Percentiles rank a stretch among this genome's conserved stretches.
phyloP scores from a whole-genome alignment of 495 filamentous ascomycete species.

The Penicillium argentinense region DNA sequence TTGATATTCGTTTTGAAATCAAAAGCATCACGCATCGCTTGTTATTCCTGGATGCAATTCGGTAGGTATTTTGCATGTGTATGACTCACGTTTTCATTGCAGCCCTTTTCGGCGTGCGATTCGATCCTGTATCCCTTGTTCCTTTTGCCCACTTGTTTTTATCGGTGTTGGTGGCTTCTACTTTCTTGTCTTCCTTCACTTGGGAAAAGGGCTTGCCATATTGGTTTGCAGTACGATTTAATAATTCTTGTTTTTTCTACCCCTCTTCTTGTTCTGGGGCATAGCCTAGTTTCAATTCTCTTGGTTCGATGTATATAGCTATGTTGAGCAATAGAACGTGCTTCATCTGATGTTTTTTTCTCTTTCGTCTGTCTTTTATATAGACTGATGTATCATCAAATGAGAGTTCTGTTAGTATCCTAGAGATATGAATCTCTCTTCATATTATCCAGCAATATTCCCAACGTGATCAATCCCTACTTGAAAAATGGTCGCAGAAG shows the following conservation, averaged over 20 bases:
- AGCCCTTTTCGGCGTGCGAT: slow-evolving; percentile 20
- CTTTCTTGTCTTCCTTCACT: slow-evolving; percentile 18
- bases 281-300: slow-evolving; percentile 22
- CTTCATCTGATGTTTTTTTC: background rate
- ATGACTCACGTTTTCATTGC: slow-evolving; percentile 39
- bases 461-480: no score
- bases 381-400: no score
- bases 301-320: slow-evolving; percentile 29
- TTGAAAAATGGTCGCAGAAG: no score
- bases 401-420: no score
- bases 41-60: background rate
- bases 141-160: background rate
- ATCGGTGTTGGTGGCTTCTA: slow-evolving; percentile 33
- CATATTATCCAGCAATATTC: no score
- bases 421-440: no score
- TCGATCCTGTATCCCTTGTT: slow-evolving; percentile 13
- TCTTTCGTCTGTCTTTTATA: background rate
- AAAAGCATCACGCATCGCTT: no score
- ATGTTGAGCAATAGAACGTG: slow-evolving; percentile 28
- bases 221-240: slow-evolving; percentile 23
- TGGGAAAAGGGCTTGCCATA: slow-evolving; percentile 11
- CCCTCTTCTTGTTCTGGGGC: slow-evolving; percentile 12
- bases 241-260: slow-evolving; percentile 19
- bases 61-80: slow-evolving; percentile 28
- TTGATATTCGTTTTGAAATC: no score